Percentiles rank a stretch among this genome's conserved stretches.
These are phyloP conservation scores for Vitis hybrid DNA, from an alignment of 177 flowering plant genomes.

Conservation along the genomic window DNA sequence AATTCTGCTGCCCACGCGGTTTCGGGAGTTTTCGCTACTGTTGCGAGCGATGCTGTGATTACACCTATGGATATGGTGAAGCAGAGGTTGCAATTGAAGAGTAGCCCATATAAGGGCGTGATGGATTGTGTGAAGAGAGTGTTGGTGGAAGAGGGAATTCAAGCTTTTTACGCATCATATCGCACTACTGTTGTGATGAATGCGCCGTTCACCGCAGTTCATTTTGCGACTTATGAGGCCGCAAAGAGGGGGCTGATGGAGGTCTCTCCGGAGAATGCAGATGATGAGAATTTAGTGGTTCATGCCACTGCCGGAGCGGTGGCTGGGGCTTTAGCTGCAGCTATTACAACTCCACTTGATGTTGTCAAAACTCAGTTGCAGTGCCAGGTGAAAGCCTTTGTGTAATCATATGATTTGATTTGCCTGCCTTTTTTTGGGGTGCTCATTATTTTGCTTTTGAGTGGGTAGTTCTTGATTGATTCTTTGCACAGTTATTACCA, in stretches of 20 bases:
- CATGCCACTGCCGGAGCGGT: slow-evolving; percentile 46
- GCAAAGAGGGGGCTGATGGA: slow-evolving; percentile 31
- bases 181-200: slow-evolving; percentile 45
- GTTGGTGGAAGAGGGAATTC: slow-evolving; percentile 34
- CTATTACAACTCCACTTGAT: slow-evolving; percentile 45
- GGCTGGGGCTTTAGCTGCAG: slow-evolving; percentile 43
- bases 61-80: slow-evolving; percentile 55
- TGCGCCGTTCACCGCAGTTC: slow-evolving; percentile 44
- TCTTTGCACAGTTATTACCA: no score
- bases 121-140: slow-evolving; percentile 43
- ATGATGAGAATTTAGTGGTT: slow-evolving; percentile 34
- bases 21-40: slow-evolving; percentile 38
- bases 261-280: slow-evolving; percentile 22
- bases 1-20: slow-evolving; percentile 33
- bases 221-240: slow-evolving; percentile 46
- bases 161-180: slow-evolving; percentile 42
- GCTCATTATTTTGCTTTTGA: not conserved
- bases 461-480: no score
- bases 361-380: slow-evolving; percentile 52
- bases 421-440: not conserved
- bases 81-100: slow-evolving; percentile 40
- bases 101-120: slow-evolving; percentile 37
- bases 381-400: slow-evolving; percentile 34
- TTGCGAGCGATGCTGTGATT: slow-evolving; percentile 40
- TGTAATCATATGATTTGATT: not conserved